Evolutionary conservation across 805 yeast species (phyloP), one percentile per base, ranked within the genome.

Genomic region (Saccharomyces kudriavzevii): DNA sequence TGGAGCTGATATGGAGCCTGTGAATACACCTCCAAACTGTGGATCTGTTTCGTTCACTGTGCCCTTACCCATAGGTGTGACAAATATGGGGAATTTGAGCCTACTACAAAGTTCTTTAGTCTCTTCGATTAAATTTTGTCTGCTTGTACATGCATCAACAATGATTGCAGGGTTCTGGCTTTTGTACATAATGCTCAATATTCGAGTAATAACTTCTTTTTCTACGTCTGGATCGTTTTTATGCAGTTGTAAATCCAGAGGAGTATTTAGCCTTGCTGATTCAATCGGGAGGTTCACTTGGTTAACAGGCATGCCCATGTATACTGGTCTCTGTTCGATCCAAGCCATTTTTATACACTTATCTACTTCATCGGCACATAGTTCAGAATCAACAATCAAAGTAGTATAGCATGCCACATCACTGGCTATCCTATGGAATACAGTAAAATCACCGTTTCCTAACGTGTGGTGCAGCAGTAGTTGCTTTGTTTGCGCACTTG

Each of bases 281-380:
- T 70, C 70, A 49, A 81, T 75, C 25, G 62, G 50, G 14, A 63
- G 56, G 50, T 79, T 77, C 4, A 77, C 79, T 58, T 84, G 64
- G 63, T 87, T 87, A 40, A 78, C 71, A 3, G 95, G 94, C 43
- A 88, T 64, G 59, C 78, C 85, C 52, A 87, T 65, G 63, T 84
- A 87, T 3, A 89, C 94, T 0, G 96, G 96, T 58, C 81, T 77
- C 54, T 83, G 83, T 40, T 78, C 74, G 20, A 65, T 69, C 54
- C 77, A 65, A 27, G 72, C 70, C 31, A 84, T 73, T 1, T 80
- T 81, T n/a, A 69, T 66, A 6, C 65, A 69, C 17, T 55, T 51
- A 29, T 85, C 68, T 46, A 76, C 70, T 59, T 80, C 85, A 50
- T 78, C 73, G 17, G 79, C 76, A 56, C 85, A 80, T 25, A 83